phyloP scores from a whole-genome alignment of 352 stramenopile species.

The Phytophthora multivora region DNA sequence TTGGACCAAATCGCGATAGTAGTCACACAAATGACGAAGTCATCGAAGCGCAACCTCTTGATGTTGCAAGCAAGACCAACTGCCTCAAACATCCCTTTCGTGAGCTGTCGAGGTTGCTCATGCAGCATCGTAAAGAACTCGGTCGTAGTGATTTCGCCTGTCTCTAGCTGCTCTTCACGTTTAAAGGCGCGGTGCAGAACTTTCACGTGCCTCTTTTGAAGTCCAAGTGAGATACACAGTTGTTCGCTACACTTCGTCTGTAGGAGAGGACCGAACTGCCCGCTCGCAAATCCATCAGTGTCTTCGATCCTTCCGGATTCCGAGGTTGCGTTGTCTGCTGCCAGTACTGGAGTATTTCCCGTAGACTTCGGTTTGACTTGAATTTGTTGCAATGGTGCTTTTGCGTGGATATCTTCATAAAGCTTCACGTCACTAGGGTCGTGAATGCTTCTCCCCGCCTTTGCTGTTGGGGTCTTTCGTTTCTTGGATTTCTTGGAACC shows the following conservation, averaged over 20 bases:
- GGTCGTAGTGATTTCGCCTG: slow-evolving; percentile 54
- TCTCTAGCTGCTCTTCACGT: slow-evolving; percentile 50
- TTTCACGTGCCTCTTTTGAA: slow-evolving; percentile 52
- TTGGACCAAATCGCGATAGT: slow-evolving; percentile 58
- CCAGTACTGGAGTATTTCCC: slow-evolving; percentile 1
- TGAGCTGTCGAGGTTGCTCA: slow-evolving; percentile 64
- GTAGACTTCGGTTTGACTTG: slow-evolving; percentile 24
- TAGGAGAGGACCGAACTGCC: slow-evolving; percentile 52
- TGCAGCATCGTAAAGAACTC: slow-evolving; percentile 65
- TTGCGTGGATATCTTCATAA: background rate
- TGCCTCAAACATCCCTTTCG: slow-evolving; percentile 54
- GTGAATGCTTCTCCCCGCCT: background rate
- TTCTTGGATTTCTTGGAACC: background rate
- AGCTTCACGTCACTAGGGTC: background rate
- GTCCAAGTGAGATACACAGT: slow-evolving; percentile 52
- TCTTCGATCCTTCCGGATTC: background rate
- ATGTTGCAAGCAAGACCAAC: slow-evolving; percentile 37
- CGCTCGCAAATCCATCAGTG: slow-evolving; percentile 37
- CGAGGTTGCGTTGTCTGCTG: background rate
- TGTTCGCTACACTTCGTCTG: slow-evolving; percentile 52
- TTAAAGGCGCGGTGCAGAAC: slow-evolving; percentile 44
- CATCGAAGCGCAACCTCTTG: slow-evolving; percentile 56
- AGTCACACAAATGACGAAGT: slow-evolving; percentile 62
- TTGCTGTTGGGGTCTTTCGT: background rate
- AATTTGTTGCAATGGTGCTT: slow-evolving; percentile 1